phyloP scores from a whole-genome alignment of 2,329 filamentous ascomycete species.

The Calonectria honghensis region DNA sequence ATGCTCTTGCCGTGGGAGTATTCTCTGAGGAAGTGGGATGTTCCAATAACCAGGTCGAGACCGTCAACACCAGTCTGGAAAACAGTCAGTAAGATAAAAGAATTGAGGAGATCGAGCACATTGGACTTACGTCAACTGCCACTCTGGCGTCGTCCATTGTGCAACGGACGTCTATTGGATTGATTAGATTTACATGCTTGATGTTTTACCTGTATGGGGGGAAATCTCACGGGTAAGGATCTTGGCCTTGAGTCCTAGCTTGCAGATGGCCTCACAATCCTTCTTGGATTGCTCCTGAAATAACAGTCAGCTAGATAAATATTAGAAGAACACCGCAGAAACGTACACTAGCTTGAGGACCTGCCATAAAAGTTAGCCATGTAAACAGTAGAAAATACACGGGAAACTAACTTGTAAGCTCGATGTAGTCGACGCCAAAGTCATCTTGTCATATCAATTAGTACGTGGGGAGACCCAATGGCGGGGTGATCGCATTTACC shows the following conservation, averaged over 20 bases:
- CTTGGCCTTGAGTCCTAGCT: neutral
- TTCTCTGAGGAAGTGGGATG: slow-evolving; percentile 86
- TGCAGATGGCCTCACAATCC: neutral
- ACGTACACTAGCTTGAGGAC: slow-evolving; percentile 28
- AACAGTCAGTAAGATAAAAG: neutral
- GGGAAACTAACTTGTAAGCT: slow-evolving; percentile 79
- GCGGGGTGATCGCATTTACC: too few species aligned
- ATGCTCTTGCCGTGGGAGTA: slow-evolving; percentile 93
- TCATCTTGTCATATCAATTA: slow-evolving; percentile 58
- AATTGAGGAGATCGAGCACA: neutral
- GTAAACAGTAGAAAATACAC: neutral
- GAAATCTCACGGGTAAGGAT: slow-evolving; percentile 57
- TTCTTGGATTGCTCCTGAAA: slow-evolving; percentile 62
- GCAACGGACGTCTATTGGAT: slow-evolving; percentile 26
- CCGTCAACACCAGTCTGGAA: slow-evolving; percentile 79
- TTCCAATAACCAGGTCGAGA: slow-evolving; percentile 87
- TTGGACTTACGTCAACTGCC: neutral
- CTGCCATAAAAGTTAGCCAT: slow-evolving; percentile 58
- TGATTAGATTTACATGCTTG: neutral
- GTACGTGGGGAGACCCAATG: too few species aligned
- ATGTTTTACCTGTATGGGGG: neutral
- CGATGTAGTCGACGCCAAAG: slow-evolving; percentile 74
- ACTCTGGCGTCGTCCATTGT: neutral
- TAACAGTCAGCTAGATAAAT: neutral
- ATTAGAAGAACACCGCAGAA: neutral